Base-by-base conservation (phyloP, 2,329 filamentous ascomycete species). In the Hypoxylon sp. region DNA sequence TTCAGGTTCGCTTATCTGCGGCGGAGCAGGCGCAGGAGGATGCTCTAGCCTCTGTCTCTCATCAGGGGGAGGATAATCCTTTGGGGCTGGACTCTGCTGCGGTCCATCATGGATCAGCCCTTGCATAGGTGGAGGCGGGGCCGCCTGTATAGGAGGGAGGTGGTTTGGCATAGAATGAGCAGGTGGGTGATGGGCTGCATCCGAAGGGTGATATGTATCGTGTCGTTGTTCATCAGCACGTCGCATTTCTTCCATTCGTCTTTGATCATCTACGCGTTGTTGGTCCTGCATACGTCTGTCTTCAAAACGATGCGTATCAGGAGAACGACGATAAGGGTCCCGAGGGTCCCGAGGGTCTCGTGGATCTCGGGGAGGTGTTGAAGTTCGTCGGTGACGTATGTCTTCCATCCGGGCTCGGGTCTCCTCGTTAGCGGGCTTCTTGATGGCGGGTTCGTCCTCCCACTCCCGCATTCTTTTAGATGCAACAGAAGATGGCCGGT, bases 391-490 rank as follows among this genome's bases (percentile, higher is more conserved):
- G 76, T 92, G 90, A 67, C 91, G 90, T 77, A 93, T 88, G 75
- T 98, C 94, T 42, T 97, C 94, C 72, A 98, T 85, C 60, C 94
- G 92, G 65, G 93, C 93, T 47, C 95, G 91, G 71, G 88, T 94
- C 79, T 98, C 94, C 4, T 98, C 95, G 42, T 90, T 97, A 9
- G 93, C 91, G 68, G 92, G 90, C 83, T 98, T 98, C 84, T 98
- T 97, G 48, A 86, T 85, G 3, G 90, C 82, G 22, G 88, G 83
- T 37, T 97, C 94, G 37, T 95, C 92, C 73, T 98, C 96, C 94
- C 96, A 98, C 76, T 98, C 96, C 53, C 94, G 91, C 79, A 90
- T 87, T 64, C 96, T 89, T 86, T 99, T 99, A 63, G 91, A 89
- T 3, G 88, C 88, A 10, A 93, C 92, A 39, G 94, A 97, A 0